Conservation (phyloP, 306 rosid genomes). For the Pueraria montana region DNA sequence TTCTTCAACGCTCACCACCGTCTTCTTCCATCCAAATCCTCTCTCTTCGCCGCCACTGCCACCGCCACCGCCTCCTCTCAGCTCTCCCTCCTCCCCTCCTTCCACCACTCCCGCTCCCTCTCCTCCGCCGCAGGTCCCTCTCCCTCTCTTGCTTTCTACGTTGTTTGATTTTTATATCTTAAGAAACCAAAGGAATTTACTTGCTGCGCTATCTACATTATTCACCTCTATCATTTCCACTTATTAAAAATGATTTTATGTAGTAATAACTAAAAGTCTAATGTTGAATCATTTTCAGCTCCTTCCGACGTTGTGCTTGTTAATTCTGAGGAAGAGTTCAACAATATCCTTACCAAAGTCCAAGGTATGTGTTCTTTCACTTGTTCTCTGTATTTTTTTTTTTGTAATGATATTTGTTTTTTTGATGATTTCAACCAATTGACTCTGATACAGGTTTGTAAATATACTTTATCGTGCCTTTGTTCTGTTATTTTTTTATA, state of each 20-base stretch:
- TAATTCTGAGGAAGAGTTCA: slow-evolving; percentile 68
- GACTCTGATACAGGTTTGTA: neutral
- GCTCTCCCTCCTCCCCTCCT: slow-evolving; percentile 11
- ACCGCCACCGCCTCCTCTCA: slow-evolving; percentile 45
- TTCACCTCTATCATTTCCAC: too few relatives aligned
- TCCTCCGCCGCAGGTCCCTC: slow-evolving; percentile 55
- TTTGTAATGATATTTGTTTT: neutral
- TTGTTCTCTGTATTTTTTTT: neutral
- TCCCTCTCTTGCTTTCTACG: neutral
- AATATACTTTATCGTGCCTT: neutral
- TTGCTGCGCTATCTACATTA: too few relatives aligned
- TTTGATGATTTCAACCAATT: neutral
- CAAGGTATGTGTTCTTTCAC: slow-evolving; percentile 47
- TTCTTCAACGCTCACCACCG: neutral
- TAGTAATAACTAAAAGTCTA: neutral
- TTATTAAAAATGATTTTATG: too few relatives aligned
- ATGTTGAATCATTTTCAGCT: slow-evolving; percentile 54
- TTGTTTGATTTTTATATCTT: neutral
- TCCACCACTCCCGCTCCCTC: slow-evolving; percentile 47
- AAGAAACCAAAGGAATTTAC: too few relatives aligned
- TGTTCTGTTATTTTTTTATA: neutral
- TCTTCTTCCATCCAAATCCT: slow-evolving; percentile 28
- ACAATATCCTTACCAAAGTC: slow-evolving; percentile 57
- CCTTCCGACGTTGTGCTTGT: slow-evolving; percentile 62
- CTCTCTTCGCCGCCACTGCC: slow-evolving; percentile 43